A percentile compares a stretch with the other conserved stretches of the same genome.
Evolutionary conservation across 169 alveolate species (phyloP).

Genomic region (Plasmodium cynomolgi): DNA sequence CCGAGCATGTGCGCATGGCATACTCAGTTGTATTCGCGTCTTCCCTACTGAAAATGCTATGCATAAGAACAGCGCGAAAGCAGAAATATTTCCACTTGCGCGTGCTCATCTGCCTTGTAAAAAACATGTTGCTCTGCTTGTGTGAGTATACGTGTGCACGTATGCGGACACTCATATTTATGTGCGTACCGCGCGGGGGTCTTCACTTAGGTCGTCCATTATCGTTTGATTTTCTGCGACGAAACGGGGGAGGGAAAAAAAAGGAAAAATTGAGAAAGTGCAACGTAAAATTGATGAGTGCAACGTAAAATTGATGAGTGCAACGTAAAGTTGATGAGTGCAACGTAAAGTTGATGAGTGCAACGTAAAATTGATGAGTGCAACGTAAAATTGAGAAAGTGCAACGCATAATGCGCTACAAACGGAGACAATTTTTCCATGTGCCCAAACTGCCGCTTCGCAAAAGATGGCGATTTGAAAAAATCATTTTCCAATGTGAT

Average conservation of each 20-base stretch:
- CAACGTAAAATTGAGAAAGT: neutral
- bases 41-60: neutral
- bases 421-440: neutral
- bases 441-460: neutral
- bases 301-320: too few species aligned
- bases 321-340: too few species aligned
- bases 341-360: too few species aligned
- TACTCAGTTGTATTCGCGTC: neutral
- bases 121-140: neutral
- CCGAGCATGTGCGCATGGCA: neutral
- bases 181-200: conserved; percentile 4
- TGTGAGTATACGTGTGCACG: neutral
- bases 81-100: neutral
- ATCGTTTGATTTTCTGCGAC: conserved; percentile 39
- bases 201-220: conserved; percentile 39
- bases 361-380: too few species aligned
- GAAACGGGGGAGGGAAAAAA: neutral
- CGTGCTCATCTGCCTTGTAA: neutral
- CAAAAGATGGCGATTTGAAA: neutral
- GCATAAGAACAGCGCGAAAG: neutral
- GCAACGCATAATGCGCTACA: neutral
- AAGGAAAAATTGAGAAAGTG: neutral
- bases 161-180: neutral
- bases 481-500: neutral
- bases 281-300: neutral